Evolutionary conservation across 345 rosid genomes (phyloP), one percentile per base, ranked within the genome.

Genomic region (Syzygium oleosum): DNA sequence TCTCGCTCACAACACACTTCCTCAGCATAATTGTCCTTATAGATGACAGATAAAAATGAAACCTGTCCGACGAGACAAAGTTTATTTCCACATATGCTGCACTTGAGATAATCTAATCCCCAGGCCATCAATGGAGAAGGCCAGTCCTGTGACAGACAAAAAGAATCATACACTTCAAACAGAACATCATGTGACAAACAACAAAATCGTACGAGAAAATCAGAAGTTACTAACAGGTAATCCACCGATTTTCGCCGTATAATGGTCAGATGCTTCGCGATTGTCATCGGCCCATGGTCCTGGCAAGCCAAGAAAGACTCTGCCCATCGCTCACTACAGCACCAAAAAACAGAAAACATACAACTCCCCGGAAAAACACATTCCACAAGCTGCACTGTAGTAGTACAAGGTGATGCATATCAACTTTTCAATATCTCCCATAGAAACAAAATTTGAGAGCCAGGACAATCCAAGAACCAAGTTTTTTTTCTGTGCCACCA

Each of bases 51-150:
- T 9, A 5, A 27, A 61, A 80, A 87, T 29, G 17, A 88, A 89
- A 95, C 98, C 98, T 96, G 99, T 61, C 99, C 94, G 68, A 98
- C 89, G 65, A 96, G 98, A 88, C 94, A 93, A 31, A 96, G 94
- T 88, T 86, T 94, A 88, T 87, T 90, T 88, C 95, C 96, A 85
- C 99, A 98, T 2, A 88, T 85, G 86, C 87, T 77, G 84, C 99
- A 98, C 38, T 88, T 77, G 73, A 96, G 90, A 84, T 93, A 85
- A 55, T 85, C 86, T 4, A 92, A 73, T 43, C 84, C 85, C 86
- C 94, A 59, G 19, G 51, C 88, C 87, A 94, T 95, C 52, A 41
- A 22, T 17, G 95, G 91, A 88, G 94, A 22, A 79, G 99, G 98
- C 95, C 94, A 96, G 88, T 98, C 99, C 99, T 98, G 91, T 49